Base-by-base conservation (phyloP, 2,329 filamentous ascomycete species). In the Fusarium nurragi region DNA sequence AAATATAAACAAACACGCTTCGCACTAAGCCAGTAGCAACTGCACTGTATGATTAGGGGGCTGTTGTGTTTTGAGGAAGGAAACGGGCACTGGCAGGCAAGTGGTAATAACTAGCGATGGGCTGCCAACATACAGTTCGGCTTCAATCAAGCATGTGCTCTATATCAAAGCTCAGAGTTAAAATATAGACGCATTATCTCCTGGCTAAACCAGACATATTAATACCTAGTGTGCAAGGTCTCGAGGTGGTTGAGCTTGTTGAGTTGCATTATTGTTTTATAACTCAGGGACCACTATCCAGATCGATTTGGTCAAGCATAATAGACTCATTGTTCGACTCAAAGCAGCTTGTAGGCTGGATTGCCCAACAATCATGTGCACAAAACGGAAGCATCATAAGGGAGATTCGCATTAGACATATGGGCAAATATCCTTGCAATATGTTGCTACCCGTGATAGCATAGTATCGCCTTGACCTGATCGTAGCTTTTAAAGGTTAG, bases 1-100 rank as follows among this genome's bases (percentile, higher is more conserved):
- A 37, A 41, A 46, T 10, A 22, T 64, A 52, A 65, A 60, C 59
- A 65, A 45, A 37, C 6, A 11, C 19, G 4, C 18, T 6, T 7
- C 10, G 18, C 13, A 41, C 48, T 5, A 16, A 49, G n/a, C 18
- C 41, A 48, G 54, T 26, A 22, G 13, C 18, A 40, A 37, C 21
- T 6, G n/a, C 30, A 13, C 14, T 46, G 5, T 21, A 14, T 2
- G 14, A n/a, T 7, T 13, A 19, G 14, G 23, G 21, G 19, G 10
- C 28, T 18, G 23, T 60, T 53, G 46, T 47, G 46, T 22, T 28
- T 43, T 54, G 19, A 28, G 43, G 53, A 48, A 54, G 39, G 26
- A 25, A 25, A 9, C 10, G 30, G 34, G 14, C 44, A 47, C 36
- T 54, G 21, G 47, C 53, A 58, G 16, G 14, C 19, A 22, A 23